A percentile compares a stretch with the other conserved stretches of the same genome.
These are phyloP conservation scores for Plantago rigida DNA, from an alignment of 305 asterid genomes.

Conservation along the genomic window DNA sequence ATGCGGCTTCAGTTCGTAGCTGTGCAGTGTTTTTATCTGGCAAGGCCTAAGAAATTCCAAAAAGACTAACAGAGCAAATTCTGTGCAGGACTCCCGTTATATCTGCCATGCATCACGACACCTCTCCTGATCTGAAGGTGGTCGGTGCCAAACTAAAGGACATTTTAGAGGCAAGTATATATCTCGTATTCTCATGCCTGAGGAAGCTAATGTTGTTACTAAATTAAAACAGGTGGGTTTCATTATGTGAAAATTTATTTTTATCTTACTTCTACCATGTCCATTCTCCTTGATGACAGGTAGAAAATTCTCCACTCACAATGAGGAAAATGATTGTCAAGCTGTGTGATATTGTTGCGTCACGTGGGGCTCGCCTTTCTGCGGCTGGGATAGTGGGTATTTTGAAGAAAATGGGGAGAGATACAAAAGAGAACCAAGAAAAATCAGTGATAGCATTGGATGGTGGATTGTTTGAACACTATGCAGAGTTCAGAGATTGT, in stretches of 20 bases:
- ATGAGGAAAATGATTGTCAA: constrained; percentile 54
- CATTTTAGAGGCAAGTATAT: constrained; percentile 53
- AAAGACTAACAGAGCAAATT: constrained; percentile 1
- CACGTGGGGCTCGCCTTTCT: constrained; percentile 81
- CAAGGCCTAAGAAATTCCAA: background rate
- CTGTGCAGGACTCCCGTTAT: constrained; percentile 68
- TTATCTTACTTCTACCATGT: too few relatives aligned
- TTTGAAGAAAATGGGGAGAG: constrained; percentile 73
- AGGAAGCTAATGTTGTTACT: background rate
- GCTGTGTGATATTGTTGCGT: constrained; percentile 58
- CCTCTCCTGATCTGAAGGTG: constrained; percentile 74
- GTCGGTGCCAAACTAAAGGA: constrained; percentile 67
- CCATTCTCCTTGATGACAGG: constrained; percentile 28
- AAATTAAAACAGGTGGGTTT: background rate
- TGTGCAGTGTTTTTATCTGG: background rate
- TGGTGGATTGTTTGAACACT: constrained; percentile 76
- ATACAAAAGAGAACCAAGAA: constrained; percentile 40
- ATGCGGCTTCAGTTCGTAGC: background rate
- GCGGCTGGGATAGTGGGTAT: constrained; percentile 74
- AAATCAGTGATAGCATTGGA: constrained; percentile 71
- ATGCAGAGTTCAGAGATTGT: constrained; percentile 54
- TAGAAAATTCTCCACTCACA: constrained; percentile 51
- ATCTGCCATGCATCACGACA: constrained; percentile 85
- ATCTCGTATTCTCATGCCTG: background rate
- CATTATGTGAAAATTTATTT: background rate